Percentiles rank a stretch among this genome's conserved stretches.
Conservation (phyloP, 1,139 yeast genomes). For the Hyphopichia pseudoburtonii region DNA sequence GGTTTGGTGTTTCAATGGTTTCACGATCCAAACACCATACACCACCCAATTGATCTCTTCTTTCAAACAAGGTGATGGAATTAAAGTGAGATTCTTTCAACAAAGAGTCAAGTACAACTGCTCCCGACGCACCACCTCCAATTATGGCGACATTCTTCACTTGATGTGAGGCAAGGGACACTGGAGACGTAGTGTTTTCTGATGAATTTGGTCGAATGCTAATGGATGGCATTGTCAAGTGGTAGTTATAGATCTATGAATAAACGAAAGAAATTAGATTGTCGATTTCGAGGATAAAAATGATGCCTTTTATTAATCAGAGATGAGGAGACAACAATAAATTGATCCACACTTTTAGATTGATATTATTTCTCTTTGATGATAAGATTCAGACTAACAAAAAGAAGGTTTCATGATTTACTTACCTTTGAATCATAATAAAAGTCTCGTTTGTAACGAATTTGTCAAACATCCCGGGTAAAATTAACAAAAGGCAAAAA, state of each 20-base stretch:
- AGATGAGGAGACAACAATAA: too few species aligned
- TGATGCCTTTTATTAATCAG: too few species aligned
- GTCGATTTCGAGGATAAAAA: too few species aligned
- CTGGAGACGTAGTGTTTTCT: constrained; percentile 8
- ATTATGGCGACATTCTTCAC: constrained; percentile 42
- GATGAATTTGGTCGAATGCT: background rate
- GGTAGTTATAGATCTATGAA: background rate
- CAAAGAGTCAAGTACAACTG: constrained; percentile 40
- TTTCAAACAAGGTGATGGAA: constrained; percentile 27
- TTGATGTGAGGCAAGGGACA: constrained; percentile 9
- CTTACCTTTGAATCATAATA: too few species aligned
- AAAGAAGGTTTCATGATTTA: too few species aligned
- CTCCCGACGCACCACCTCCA: constrained; percentile 57
- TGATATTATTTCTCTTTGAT: too few species aligned
- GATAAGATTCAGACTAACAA: too few species aligned
- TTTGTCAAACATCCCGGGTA: too few species aligned
- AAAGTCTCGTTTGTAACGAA: too few species aligned
- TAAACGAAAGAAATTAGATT: too few species aligned
- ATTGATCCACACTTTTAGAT: too few species aligned
- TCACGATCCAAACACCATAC: constrained; percentile 30
- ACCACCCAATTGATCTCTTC: constrained; percentile 31
- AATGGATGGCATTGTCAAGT: constrained; percentile 10
- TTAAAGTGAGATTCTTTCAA: constrained; percentile 27
- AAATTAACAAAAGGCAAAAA: too few species aligned
- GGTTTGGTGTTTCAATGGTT: constrained; percentile 21